Evolutionary conservation across 106 monocot species (phyloP), one percentile per base, ranked within the genome.

Genomic region (Allium sativum): DNA sequence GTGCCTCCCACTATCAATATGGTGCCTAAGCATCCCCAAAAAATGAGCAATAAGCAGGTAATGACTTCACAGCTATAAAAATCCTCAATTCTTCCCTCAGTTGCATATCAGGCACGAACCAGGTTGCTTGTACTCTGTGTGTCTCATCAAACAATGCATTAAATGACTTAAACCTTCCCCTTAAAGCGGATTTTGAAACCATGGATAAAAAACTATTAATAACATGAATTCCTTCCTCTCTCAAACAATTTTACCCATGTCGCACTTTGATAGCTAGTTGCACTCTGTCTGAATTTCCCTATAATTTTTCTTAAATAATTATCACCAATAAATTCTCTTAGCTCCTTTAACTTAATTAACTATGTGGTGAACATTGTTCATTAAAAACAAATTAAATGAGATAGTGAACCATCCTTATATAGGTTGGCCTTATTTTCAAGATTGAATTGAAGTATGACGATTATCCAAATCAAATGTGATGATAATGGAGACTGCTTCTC

Each of bases 291-390:
- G 70, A 66, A 87, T 42, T 78, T 90, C 11, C 68, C 79, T 0
- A 84, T 80, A 41, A 98, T 59, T 61, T 73, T 79, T 67, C 14
- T 77, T 59, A 84, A 62, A 61, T 91, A 91, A 15, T 78, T 80
- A 68, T 88, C 87, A 0, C 91, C 87, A 44, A 98, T 73, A 59
- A 91, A 52, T 58, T 68, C 76, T 47, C 79, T 22, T 3, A 98
- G 80, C 76, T 98, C 91, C 87, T 75, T 74, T 91, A 9, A 82
- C 74, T 69, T 98, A 91, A 44, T 87, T 64, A n/a, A 82, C 82
- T 48, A 98, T 98, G 61, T 98, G 91, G 64, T 98, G 91, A 4
- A 87, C 71, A 54, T 98, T 98, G 78, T 98, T 98, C 91, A 90
- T 91, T 42, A 85, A 45, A 72, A 91, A 98, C 9, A 98, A 44